Percentiles rank a stretch among this genome's conserved stretches.
Conservation (phyloP, 768 basidiomycete genomes). For the Daedaleopsis sinensis region DNA sequence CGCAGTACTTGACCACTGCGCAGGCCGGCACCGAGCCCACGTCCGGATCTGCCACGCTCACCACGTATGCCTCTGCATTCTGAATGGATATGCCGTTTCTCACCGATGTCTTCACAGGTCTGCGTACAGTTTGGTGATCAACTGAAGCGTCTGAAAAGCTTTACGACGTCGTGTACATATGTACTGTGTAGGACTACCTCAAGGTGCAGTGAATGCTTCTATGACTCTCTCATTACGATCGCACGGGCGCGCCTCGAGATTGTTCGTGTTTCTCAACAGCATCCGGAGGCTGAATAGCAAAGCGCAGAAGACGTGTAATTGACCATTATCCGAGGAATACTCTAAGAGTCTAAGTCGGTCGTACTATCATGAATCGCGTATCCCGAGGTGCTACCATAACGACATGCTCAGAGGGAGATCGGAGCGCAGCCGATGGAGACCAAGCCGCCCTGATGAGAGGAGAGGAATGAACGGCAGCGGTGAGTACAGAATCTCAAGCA, state of each 20-base stretch:
- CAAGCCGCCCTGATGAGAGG: conserved; percentile 7
- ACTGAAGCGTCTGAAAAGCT: conserved; percentile 30
- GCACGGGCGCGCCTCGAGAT: too few relatives aligned
- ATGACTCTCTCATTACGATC: background rate
- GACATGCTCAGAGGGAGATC: conserved; percentile 7
- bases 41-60: conserved; percentile 55
- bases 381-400: too few relatives aligned
- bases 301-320: too few relatives aligned
- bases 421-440: conserved; percentile 22
- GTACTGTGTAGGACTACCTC: background rate
- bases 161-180: background rate
- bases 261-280: too few relatives aligned
- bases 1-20: conserved; percentile 59
- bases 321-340: too few relatives aligned
- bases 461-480: too few relatives aligned
- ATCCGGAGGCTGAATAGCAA: too few relatives aligned
- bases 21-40: conserved; percentile 70
- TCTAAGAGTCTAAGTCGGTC: too few relatives aligned
- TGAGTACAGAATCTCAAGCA: background rate
- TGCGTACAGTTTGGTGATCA: conserved; percentile 48
- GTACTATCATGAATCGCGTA: too few relatives aligned
- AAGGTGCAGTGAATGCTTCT: background rate
- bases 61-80: conserved; percentile 45
- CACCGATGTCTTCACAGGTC: conserved; percentile 37
- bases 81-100: background rate